Conservation (phyloP, 2,329 filamentous ascomycete species). For the Hymenoscyphus fructigenus region DNA sequence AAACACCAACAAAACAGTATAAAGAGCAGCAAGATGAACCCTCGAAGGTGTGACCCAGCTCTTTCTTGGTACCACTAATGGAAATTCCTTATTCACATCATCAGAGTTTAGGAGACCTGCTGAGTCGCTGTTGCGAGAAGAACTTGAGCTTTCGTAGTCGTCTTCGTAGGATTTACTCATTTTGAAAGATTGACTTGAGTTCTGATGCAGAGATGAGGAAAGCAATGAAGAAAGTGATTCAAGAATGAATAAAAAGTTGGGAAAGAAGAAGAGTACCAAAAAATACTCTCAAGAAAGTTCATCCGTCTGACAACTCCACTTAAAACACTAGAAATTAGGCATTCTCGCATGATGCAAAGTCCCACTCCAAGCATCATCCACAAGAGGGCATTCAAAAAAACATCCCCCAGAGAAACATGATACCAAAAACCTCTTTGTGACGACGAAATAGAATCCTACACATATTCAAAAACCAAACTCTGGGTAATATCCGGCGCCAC, state of each 20-base stretch:
- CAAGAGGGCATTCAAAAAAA: background rate
- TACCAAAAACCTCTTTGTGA: background rate
- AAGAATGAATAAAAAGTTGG: background rate
- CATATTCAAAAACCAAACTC: background rate
- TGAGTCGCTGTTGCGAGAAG: background rate
- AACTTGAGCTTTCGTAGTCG: background rate
- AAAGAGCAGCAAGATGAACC: background rate
- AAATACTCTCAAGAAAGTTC: background rate
- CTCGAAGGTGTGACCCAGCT: background rate
- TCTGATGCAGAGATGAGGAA: background rate
- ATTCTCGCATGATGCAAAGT: background rate
- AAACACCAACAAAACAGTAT: background rate
- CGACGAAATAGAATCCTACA: background rate
- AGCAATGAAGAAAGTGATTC: background rate
- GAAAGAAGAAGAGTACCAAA: constrained; percentile 1
- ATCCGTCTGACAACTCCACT: background rate
- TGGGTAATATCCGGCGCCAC: background rate
- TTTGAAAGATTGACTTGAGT: background rate
- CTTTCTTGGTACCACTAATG: background rate
- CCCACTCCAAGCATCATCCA: background rate
- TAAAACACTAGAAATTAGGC: background rate
- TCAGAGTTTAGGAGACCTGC: background rate
- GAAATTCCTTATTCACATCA: background rate
- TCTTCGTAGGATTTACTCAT: constrained; percentile 3
- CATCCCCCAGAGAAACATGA: background rate